Conservation (phyloP, 2,329 filamentous ascomycete species). For the Verticillium isaacii region DNA sequence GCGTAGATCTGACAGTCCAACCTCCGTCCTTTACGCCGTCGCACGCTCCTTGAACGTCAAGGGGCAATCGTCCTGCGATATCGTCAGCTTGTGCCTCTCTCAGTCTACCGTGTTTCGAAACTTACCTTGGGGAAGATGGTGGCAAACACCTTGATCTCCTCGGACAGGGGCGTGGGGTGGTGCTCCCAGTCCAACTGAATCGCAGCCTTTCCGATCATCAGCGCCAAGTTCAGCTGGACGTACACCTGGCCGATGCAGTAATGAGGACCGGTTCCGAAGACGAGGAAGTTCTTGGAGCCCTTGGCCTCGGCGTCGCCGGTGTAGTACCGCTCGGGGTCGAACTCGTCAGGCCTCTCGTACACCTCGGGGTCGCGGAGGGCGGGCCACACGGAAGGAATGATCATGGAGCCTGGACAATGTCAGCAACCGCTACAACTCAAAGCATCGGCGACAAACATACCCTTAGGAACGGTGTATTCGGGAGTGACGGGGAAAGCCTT, state of each 20-base stretch:
- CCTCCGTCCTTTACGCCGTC: neutral
- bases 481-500: conserved; percentile 89
- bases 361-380: conserved; percentile 89
- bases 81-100: conserved; percentile 4
- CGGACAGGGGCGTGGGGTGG: conserved; percentile 73
- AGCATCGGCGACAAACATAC: conserved; percentile 25
- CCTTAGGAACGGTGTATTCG: conserved; percentile 88
- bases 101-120: conserved; percentile 6
- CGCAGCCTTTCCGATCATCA: conserved; percentile 86
- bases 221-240: conserved; percentile 80
- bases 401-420: conserved; percentile 65
- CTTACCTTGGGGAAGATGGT: conserved; percentile 91
- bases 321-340: conserved; percentile 90
- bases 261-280: conserved; percentile 93
- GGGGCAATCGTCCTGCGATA: conserved; percentile 73
- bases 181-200: conserved; percentile 88
- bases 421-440: neutral
- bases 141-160: conserved; percentile 97
- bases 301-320: conserved; percentile 81
- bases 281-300: conserved; percentile 88
- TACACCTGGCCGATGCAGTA: conserved; percentile 96
- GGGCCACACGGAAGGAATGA: conserved; percentile 87
- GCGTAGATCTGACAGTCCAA: neutral
- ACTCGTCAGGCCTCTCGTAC: conserved; percentile 83
- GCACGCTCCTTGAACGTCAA: conserved; percentile 60